A percentile compares a stretch with the other conserved stretches of the same genome.
phyloP scores from a whole-genome alignment of 805 yeast species.

The Zygoascus biomembranicola region DNA sequence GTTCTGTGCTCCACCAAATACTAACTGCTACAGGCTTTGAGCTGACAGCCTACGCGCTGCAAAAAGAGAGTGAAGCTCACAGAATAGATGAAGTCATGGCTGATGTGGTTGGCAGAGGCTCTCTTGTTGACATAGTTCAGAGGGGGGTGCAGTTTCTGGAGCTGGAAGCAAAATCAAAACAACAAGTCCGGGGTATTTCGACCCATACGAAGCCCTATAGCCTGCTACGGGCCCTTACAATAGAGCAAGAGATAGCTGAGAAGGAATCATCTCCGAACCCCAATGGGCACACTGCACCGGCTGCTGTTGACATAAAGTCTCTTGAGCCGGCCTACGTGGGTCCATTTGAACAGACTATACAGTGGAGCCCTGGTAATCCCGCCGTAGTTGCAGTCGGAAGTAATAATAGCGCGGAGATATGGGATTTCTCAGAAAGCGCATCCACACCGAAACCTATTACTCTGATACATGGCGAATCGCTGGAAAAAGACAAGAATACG shows the following conservation, averaged over 20 bases:
- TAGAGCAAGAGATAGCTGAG: slow-evolving; percentile 1
- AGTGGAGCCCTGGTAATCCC: slow-evolving; percentile 6
- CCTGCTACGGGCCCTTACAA: slow-evolving; percentile 14
- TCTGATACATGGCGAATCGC: slow-evolving; percentile 8
- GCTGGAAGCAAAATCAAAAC: slow-evolving; percentile 47
- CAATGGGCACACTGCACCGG: neutral
- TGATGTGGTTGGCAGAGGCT: slow-evolving; percentile 41
- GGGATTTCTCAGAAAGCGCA: neutral
- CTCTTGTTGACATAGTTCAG: slow-evolving; percentile 73
- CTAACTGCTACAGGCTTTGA: slow-evolving; percentile 36
- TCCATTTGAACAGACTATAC: slow-evolving; percentile 4
- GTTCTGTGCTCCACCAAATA: neutral
- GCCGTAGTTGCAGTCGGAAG: slow-evolving; percentile 9
- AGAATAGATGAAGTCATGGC: slow-evolving; percentile 46
- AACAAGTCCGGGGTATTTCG: slow-evolving; percentile 7
- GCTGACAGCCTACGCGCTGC: slow-evolving; percentile 70
- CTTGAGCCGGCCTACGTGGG: neutral
- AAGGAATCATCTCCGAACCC: neutral
- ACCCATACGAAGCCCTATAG: slow-evolving; percentile 18
- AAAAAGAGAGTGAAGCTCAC: slow-evolving; percentile 60
- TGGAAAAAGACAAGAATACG: slow-evolving; percentile 18
- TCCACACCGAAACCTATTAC: slow-evolving; percentile 1
- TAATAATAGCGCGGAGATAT: neutral
- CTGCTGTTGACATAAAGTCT: slow-evolving; percentile 1
- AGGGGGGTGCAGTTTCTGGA: slow-evolving; percentile 76